Evolutionary conservation across 23 red algal species (phyloP), one percentile per base, ranked within the genome.

Genomic region (Gracilaria gracilis): DNA sequence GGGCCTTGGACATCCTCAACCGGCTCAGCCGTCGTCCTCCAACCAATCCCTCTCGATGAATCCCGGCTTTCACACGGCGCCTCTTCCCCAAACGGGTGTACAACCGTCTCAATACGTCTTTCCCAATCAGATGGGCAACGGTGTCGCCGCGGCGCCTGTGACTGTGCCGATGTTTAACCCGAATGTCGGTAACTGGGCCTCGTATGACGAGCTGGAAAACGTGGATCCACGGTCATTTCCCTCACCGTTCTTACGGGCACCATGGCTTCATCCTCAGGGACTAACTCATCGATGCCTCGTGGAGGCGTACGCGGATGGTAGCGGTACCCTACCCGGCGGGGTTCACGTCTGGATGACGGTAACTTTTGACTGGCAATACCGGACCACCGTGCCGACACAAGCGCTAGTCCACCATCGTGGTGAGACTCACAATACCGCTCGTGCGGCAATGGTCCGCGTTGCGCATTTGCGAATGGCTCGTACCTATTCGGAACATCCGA

Each of bases 281-380:
- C 28, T 67, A 12, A 49, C n/a, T 5, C 12, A n/a, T 21, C 33
- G 7, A n/a, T 14, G n/a, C 47, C 6, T 46, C 53, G 39, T 67
- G 2, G 62, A 69, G 0, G 37, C 61, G 35, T 71, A 85, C 40
- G 82, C 62, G 4, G 61, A 67, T 39, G 75, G 46, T 7, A 46
- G 23, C 9, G 82, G 61, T 5, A 37, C 13, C 14, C 0, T 85
- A 17, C 31, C 42, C 5, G 42, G 42, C 11, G 42, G 42, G 5
- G 42, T 46, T 46, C 42, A 46, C 11, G 42, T 46, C 42, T 46
- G 42, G 42, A 46, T 48, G 55, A 67, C 62, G 17, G 33, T 42
- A 20, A 72, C 23, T 44, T 51, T 49, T 23, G 35, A 69, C 47
- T 85, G 7, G 66, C 35, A 25, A 37, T 24, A 17, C 66, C 4